These are phyloP conservation scores for Plasmodium coatneyi DNA, from an alignment of 169 alveolate species.

Conservation along the genomic window DNA sequence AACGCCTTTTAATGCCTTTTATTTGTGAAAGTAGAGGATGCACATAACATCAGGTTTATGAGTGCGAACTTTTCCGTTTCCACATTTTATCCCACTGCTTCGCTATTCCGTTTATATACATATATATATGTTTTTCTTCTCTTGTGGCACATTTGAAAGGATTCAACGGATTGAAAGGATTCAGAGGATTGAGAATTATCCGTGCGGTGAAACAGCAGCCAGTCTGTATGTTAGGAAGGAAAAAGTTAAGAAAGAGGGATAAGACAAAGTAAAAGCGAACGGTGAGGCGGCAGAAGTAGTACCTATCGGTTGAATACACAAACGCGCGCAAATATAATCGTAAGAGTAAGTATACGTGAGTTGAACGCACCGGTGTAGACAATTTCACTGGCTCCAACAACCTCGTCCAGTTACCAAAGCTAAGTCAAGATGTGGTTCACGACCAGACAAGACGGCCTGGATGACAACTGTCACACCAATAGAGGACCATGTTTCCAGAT, in stretches of 20 bases:
- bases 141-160: slow-evolving; percentile 55
- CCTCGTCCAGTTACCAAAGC: neutral
- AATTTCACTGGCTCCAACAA: neutral
- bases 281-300: neutral
- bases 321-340: neutral
- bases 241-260: neutral
- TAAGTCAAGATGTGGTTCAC: slow-evolving; percentile 87
- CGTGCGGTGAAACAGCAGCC: slow-evolving; percentile 25
- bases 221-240: neutral
- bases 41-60: slow-evolving; percentile 53
- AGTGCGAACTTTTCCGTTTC: slow-evolving; percentile 33
- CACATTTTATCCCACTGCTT: slow-evolving; percentile 8
- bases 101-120: neutral
- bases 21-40: slow-evolving; percentile 20
- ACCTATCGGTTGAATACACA: slow-evolving; percentile 7
- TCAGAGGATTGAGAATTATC: slow-evolving; percentile 17
- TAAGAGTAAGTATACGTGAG: neutral
- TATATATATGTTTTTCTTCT: neutral
- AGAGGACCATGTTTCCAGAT: slow-evolving; percentile 90
- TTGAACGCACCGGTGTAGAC: neutral
- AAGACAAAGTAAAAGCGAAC: neutral
- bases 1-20: slow-evolving; percentile 26
- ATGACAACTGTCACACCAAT: slow-evolving; percentile 88
- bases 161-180: too few species aligned
- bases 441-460: slow-evolving; percentile 91